Conservation (phyloP, 179 eudicot species). For the Patellifolia procumbens region DNA sequence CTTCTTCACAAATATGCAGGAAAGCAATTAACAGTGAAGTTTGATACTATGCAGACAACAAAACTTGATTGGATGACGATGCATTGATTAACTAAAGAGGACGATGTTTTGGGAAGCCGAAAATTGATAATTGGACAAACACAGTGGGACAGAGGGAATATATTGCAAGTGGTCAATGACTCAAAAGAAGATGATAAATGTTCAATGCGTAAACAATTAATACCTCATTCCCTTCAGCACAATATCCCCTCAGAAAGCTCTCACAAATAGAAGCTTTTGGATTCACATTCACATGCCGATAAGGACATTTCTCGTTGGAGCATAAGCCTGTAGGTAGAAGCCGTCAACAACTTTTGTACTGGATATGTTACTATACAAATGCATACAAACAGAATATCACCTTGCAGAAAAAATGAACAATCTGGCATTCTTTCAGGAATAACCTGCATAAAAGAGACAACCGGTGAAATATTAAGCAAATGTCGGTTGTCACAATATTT, state of each 20-base stretch:
- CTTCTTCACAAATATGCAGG: not conserved
- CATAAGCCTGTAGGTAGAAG: conserved; percentile 66
- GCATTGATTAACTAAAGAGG: not conserved
- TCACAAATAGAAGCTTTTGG: conserved; percentile 77
- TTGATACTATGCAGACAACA: not conserved
- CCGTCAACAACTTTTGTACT: conserved; percentile 9
- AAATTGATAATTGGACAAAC: not conserved
- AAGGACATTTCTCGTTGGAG: conserved; percentile 77
- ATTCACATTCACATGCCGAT: conserved; percentile 90
- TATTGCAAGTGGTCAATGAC: not conserved
- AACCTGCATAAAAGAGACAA: conserved; percentile 51
- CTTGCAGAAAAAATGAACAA: conserved; percentile 89
- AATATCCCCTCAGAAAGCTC: conserved; percentile 81
- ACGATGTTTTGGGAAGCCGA: not conserved
- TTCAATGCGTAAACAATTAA: conserved; percentile 2
- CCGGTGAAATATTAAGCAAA: conserved; percentile 11
- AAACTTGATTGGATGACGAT: not conserved
- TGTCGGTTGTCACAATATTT: conserved; percentile 3
- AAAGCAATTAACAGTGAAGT: not conserved
- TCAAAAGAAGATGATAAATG: not conserved
- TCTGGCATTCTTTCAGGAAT: conserved; percentile 98
- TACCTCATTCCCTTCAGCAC: conserved; percentile 98
- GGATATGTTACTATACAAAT: not conserved
- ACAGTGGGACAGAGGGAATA: not conserved
- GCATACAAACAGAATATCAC: conserved; percentile 42